Evolutionary conservation across 2,329 filamentous ascomycete species (phyloP).

Genomic region (Coccinonectria pachysandricola): DNA sequence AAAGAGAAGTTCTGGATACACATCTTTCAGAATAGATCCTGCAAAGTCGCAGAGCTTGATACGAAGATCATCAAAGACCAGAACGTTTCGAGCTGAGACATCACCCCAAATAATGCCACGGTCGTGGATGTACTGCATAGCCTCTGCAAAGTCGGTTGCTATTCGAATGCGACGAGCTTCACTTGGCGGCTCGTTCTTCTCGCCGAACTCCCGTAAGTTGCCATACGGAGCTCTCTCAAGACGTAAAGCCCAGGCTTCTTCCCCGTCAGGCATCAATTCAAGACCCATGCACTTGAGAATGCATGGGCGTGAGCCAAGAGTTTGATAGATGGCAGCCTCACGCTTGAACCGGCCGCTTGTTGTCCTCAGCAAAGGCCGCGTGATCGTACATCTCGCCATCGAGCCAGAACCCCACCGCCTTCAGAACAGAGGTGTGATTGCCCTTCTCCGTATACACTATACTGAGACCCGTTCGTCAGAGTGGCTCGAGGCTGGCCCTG

Average conservation of each 20-base stretch:
- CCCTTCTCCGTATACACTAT: constrained; percentile 3
- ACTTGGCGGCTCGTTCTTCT: neutral
- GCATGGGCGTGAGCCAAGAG: constrained; percentile 1
- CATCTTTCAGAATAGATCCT: neutral
- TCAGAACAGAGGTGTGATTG: neutral
- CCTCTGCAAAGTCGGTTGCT: constrained; percentile 1
- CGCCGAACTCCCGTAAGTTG: constrained; percentile 1
- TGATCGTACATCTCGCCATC: constrained; percentile 3
- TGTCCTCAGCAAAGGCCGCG: constrained; percentile 2
- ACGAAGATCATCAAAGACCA: constrained; percentile 1
- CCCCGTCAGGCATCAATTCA: constrained; percentile 1
- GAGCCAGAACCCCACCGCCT: constrained; percentile 3
- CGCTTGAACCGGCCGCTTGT: constrained; percentile 1
- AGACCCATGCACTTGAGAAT: constrained; percentile 1
- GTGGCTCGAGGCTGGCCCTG: constrained; percentile 3
- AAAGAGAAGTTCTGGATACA: constrained; percentile 1
- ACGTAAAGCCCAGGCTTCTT: constrained; percentile 2
- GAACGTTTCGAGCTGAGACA: constrained; percentile 2
- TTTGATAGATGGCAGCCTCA: constrained; percentile 2
- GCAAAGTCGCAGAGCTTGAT: constrained; percentile 2
- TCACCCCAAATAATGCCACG: constrained; percentile 2
- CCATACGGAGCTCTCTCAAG: constrained; percentile 3
- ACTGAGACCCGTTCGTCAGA: constrained; percentile 4
- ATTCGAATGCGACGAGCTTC: neutral
- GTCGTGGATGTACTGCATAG: constrained; percentile 1